These are phyloP conservation scores for Paraphoma chrysanthemicola DNA, from an alignment of 2,329 filamentous ascomycete genomes.

Conservation along the genomic window DNA sequence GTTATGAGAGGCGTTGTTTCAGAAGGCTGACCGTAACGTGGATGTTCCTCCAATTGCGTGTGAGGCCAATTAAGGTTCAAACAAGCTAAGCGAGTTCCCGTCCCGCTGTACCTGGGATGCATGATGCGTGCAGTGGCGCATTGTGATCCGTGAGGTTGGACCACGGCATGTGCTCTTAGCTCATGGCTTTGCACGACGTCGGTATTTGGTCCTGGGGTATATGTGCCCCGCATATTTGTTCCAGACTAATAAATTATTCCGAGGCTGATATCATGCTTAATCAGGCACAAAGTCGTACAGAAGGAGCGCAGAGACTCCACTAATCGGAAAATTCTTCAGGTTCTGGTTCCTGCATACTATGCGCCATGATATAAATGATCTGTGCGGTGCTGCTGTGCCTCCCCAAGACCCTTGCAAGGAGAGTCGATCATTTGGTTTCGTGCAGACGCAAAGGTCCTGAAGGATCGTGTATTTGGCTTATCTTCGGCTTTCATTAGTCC, in stretches of 20 bases:
- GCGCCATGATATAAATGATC: no score
- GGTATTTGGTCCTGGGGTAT: not conserved
- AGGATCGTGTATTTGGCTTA: not conserved
- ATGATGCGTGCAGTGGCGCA: not conserved
- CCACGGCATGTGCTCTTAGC: no score
- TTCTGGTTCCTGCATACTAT: no score
- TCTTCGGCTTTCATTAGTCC: not conserved
- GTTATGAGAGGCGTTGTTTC: slow-evolving; percentile 7
- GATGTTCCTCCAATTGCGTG: slow-evolving; percentile 1
- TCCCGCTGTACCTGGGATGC: not conserved
- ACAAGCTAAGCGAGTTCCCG: slow-evolving; percentile 4
- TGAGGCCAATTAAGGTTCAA: slow-evolving; percentile 5
- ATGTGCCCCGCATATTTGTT: not conserved
- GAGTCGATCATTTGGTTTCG: not conserved
- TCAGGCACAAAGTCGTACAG: no score
- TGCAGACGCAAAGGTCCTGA: not conserved
- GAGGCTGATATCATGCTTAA: no score
- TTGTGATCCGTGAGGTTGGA: not conserved
- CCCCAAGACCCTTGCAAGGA: no score
- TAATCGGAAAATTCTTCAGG: no score
- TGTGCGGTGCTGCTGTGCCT: no score
- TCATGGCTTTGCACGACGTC: not conserved
- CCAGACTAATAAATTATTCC: no score
- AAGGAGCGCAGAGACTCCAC: no score
- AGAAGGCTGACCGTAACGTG: not conserved